Conservation (phyloP, 2,329 filamentous ascomycete genomes). For the Claviceps humidiphila region DNA sequence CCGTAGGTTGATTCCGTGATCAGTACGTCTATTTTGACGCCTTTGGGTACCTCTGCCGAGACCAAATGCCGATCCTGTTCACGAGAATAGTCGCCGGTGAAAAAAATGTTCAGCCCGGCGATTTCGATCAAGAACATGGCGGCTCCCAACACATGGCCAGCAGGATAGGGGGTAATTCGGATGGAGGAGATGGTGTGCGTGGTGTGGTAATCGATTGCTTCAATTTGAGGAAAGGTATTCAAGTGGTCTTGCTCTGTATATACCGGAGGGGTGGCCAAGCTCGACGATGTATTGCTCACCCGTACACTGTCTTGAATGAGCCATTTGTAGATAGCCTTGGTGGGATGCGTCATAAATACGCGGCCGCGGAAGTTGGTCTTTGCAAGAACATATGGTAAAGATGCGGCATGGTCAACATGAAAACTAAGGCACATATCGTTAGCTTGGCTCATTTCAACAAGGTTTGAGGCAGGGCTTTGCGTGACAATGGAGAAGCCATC, state of each 20-base stretch:
- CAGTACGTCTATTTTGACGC: slow-evolving; percentile 85
- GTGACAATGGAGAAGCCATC: background rate
- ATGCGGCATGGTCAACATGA: slow-evolving; percentile 95
- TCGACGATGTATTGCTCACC: slow-evolving; percentile 60
- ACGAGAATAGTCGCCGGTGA: slow-evolving; percentile 93
- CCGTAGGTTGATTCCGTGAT: slow-evolving; percentile 98
- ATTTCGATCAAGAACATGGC: slow-evolving; percentile 99
- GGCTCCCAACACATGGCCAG: slow-evolving; percentile 92
- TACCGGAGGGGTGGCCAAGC: slow-evolving; percentile 56
- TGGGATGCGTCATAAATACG: slow-evolving; percentile 98
- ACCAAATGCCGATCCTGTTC: slow-evolving; percentile 94
- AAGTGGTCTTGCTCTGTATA: slow-evolving; percentile 95
- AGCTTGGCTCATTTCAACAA: background rate
- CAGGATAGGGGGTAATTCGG: slow-evolving; percentile 90
- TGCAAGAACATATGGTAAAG: slow-evolving; percentile 90
- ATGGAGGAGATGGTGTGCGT: slow-evolving; percentile 96
- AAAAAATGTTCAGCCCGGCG: slow-evolving; percentile 89
- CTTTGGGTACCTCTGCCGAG: slow-evolving; percentile 77
- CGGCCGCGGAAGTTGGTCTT: slow-evolving; percentile 96
- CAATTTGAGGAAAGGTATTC: slow-evolving; percentile 84
- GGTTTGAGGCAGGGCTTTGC: too few species aligned
- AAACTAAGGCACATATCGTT: slow-evolving; percentile 43
- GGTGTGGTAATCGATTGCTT: slow-evolving; percentile 96
- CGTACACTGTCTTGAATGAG: slow-evolving; percentile 93
- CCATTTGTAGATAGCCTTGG: slow-evolving; percentile 99